These are phyloP conservation scores for Dryas drummondii DNA, from an alignment of 306 rosid genomes.

Conservation along the genomic window DNA sequence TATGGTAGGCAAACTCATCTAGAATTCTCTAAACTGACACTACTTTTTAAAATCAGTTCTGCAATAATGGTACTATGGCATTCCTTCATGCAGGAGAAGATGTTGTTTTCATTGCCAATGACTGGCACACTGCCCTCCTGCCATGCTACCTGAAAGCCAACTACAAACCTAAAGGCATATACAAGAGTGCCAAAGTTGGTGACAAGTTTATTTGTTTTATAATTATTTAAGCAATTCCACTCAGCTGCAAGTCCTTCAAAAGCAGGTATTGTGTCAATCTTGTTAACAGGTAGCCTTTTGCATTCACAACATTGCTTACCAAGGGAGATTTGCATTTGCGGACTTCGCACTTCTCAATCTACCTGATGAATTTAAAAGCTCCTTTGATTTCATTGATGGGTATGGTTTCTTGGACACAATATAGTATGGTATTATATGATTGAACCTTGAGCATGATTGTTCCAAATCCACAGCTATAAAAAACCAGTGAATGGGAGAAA, in stretches of 20 bases:
- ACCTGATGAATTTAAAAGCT: conserved; percentile 56
- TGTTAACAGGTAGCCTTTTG: conserved; percentile 59
- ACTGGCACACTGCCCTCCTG: conserved; percentile 80
- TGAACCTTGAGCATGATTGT: conserved; percentile 6
- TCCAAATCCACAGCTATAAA: conserved; percentile 45
- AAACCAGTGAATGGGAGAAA: conserved; percentile 71
- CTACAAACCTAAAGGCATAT: conserved; percentile 57
- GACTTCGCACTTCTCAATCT: conserved; percentile 66
- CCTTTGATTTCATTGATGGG: conserved; percentile 86
- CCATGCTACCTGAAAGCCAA: conserved; percentile 66
- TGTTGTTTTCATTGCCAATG: conserved; percentile 69
- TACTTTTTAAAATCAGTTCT: background rate
- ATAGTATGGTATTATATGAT: background rate
- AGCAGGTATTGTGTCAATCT: conserved; percentile 18
- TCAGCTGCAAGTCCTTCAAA: conserved; percentile 11
- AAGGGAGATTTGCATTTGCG: conserved; percentile 61
- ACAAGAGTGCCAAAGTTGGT: conserved; percentile 57
- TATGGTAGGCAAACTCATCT: conserved; percentile 49
- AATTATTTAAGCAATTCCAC: conserved; percentile 13
- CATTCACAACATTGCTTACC: conserved; percentile 87
- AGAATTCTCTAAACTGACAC: background rate
- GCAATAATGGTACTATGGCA: background rate
- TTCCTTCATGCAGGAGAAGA: conserved; percentile 58
- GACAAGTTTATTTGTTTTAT: background rate
- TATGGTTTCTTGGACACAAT: conserved; percentile 28